phyloP scores from a whole-genome alignment of 805 yeast genomes.

The Kregervanrija delftensis region DNA sequence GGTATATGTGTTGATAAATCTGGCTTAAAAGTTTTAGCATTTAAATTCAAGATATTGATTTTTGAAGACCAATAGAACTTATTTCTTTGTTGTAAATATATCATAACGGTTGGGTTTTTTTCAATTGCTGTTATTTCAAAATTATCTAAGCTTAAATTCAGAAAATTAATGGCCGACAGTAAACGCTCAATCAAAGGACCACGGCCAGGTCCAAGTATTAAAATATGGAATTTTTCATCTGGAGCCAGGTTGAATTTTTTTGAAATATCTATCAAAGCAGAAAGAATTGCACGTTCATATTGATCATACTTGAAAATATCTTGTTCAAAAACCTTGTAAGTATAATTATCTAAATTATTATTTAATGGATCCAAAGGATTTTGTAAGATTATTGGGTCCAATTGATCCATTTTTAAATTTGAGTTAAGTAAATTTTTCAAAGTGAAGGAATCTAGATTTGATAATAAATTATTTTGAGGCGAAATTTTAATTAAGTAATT shows the following conservation, averaged over 20 bases:
- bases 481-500: slow-evolving; percentile 16
- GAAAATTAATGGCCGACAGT: slow-evolving; percentile 32
- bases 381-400: slow-evolving; percentile 20
- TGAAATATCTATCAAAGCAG: slow-evolving; percentile 39
- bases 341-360: slow-evolving; percentile 46
- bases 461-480: slow-evolving; percentile 19
- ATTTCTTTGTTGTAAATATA: slow-evolving; percentile 44
- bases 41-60: slow-evolving; percentile 48
- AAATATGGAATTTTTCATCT: slow-evolving; percentile 23
- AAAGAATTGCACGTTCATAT: slow-evolving; percentile 57
- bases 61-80: slow-evolving; percentile 42
- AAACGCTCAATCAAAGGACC: slow-evolving; percentile 69
- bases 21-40: slow-evolving; percentile 20
- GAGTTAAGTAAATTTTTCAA: slow-evolving; percentile 15
- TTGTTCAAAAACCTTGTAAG: slow-evolving; percentile 65
- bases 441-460: slow-evolving; percentile 23
- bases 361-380: slow-evolving; percentile 69
- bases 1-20: no score
- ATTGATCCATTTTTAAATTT: slow-evolving; percentile 5
- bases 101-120: slow-evolving; percentile 57
- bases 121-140: slow-evolving; percentile 57
- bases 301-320: slow-evolving; percentile 63
- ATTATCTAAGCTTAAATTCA: slow-evolving; percentile 20
- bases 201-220: slow-evolving; percentile 82
- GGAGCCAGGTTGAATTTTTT: slow-evolving; percentile 2